phyloP scores from a whole-genome alignment of 2,329 filamentous ascomycete species.

The Chlorencoelia australis region DNA sequence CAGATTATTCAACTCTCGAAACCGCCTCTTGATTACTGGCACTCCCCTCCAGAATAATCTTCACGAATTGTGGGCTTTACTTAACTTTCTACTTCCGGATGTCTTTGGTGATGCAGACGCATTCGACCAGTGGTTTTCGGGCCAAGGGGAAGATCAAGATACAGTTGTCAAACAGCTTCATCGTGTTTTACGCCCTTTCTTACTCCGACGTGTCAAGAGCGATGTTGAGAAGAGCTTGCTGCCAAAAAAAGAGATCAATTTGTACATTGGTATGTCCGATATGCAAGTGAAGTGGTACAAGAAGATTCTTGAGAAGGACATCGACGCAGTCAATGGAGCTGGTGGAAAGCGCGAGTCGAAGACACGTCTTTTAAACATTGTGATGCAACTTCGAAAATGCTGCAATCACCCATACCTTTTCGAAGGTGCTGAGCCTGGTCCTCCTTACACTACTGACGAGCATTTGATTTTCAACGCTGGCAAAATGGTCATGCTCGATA shows the following conservation, averaged over 20 bases:
- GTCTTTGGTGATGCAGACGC: slow-evolving; percentile 95
- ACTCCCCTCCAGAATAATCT: slow-evolving; percentile 97
- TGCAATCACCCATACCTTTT: slow-evolving; percentile 98
- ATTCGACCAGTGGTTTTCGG: slow-evolving; percentile 97
- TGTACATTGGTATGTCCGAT: slow-evolving; percentile 97
- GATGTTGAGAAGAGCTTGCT: slow-evolving; percentile 97
- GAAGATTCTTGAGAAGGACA: slow-evolving; percentile 98
- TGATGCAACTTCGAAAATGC: slow-evolving; percentile 98
- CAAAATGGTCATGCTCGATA: slow-evolving; percentile 96
- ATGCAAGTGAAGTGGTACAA: slow-evolving; percentile 99
- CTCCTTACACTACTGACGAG: slow-evolving; percentile 95
- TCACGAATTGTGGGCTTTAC: slow-evolving; percentile 92
- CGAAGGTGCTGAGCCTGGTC: slow-evolving; percentile 91
- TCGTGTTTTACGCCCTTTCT: slow-evolving; percentile 82
- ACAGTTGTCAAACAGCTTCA: slow-evolving; percentile 94
- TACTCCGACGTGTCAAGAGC: slow-evolving; percentile 90
- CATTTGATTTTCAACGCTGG: slow-evolving; percentile 88
- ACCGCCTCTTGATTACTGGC: slow-evolving; percentile 89
- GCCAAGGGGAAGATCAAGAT: slow-evolving; percentile 82
- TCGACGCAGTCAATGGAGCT: slow-evolving; percentile 95
- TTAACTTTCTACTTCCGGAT: slow-evolving; percentile 96
- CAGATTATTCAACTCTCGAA: slow-evolving; percentile 88
- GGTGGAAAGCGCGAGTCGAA: slow-evolving; percentile 96
- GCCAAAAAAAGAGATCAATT: slow-evolving; percentile 93
- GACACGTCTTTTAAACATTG: slow-evolving; percentile 92